Base-by-base conservation (phyloP, 2,329 filamentous ascomycete species). In the Ophiognomonia clavigignenti-juglandacearum region DNA sequence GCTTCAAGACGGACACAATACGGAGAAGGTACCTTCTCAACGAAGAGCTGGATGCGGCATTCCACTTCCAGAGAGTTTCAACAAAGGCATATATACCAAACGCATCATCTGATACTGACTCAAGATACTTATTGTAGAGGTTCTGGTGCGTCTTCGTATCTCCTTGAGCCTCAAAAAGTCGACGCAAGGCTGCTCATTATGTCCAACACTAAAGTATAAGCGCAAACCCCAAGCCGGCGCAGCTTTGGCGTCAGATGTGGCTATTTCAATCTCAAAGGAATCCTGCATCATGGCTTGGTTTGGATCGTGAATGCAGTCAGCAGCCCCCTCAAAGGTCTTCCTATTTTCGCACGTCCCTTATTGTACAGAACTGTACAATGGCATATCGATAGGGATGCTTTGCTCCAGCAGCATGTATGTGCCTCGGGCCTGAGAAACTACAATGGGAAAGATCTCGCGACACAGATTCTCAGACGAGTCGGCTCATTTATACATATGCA, bases 111-210 rank as follows among this genome's bases (percentile, higher is more conserved):
- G n/a, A n/a, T n/a, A 34, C n/a, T 4, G 4, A 13, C n/a, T 34
- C n/a, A 16, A 34, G 14, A n/a, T 16, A n/a, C 8, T 34, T 7
- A 34, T 16, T n/a, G 3, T 4, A 16, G 9, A 13, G 31, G 18
- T 6, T 16, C 26, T 29, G 13, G 34, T 36, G 31, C 35, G 39
- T 39, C 32, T 32, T 35, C 26, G 24, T 38, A 48, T n/a, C n/a
- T n/a, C n/a, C 23, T 51, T 51, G 48, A 51, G 48, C 37, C 48
- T 48, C 48, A 51, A 32, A 38, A 11, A 9, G 41, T 40, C 48
- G 44, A 22, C 37, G 37, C 48, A n/a, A n/a, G n/a, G n/a, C n/a
- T n/a, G n/a, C n/a, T n/a, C n/a, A n/a, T 41, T 45, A 48, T 48
- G 19, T 22, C 20, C 13, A 18, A 35, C 43, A 40, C 23, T 31